These are phyloP conservation scores for Pulveroboletus sp. DNA, from an alignment of 768 basidiomycete genomes.

Conservation along the genomic window DNA sequence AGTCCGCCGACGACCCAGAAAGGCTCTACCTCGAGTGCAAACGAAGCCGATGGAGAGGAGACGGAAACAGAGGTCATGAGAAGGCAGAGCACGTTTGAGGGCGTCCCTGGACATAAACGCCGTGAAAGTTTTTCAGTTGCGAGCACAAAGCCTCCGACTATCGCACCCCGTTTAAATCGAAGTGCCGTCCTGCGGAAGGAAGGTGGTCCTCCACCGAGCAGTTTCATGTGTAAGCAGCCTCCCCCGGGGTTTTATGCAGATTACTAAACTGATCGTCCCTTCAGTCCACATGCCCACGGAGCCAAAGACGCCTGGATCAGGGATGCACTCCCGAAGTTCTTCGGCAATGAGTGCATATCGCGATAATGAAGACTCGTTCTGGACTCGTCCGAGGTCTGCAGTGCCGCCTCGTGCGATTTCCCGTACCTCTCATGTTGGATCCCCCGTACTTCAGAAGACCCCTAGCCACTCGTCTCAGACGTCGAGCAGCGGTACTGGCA, in stretches of 20 bases:
- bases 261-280: background rate
- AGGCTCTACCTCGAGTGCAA: slow-evolving; percentile 15
- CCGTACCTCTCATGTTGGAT: slow-evolving; percentile 31
- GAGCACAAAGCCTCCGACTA: slow-evolving; percentile 41
- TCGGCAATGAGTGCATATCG: slow-evolving; percentile 36
- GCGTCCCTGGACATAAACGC: slow-evolving; percentile 84
- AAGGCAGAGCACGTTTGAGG: slow-evolving; percentile 60
- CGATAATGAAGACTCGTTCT: slow-evolving; percentile 14
- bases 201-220: slow-evolving; percentile 53
- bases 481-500: slow-evolving; percentile 23
- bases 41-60: slow-evolving; percentile 29
- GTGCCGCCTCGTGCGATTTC: slow-evolving; percentile 42
- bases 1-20: slow-evolving; percentile 12
- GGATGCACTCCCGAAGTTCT: slow-evolving; percentile 38
- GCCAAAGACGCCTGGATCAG: slow-evolving; percentile 40
- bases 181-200: slow-evolving; percentile 47
- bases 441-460: slow-evolving; percentile 15
- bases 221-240: slow-evolving; percentile 64
- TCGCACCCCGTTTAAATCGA: slow-evolving; percentile 44
- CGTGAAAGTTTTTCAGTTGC: slow-evolving; percentile 72
- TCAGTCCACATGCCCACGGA: slow-evolving; percentile 47
- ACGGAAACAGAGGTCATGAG: slow-evolving; percentile 24
- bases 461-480: slow-evolving; percentile 24
- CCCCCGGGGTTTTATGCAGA: background rate
- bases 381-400: slow-evolving; percentile 17